phyloP scores from a whole-genome alignment of 139 green algal species.

The Mesotaenium endlicherianum region DNA sequence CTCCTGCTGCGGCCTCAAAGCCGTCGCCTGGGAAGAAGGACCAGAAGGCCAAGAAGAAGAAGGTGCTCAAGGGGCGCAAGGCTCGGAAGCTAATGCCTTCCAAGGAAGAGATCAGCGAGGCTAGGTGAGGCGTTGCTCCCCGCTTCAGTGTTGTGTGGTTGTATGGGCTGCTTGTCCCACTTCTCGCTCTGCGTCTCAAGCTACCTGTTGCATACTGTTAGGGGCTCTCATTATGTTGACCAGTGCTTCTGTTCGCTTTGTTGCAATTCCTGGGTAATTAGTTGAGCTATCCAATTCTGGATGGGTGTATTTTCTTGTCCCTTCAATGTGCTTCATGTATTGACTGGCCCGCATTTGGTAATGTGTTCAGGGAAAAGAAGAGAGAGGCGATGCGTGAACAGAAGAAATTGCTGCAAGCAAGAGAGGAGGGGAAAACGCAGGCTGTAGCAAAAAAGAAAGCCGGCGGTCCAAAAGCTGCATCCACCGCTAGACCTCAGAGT shows the following conservation, averaged over 20 bases:
- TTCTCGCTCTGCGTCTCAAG: not conserved
- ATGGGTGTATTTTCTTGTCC: not conserved
- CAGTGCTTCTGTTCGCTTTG: not conserved
- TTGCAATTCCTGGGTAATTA: not conserved
- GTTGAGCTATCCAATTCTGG: too few species aligned
- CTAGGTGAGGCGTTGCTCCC: not conserved
- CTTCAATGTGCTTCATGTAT: not conserved
- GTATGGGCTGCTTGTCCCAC: not conserved
- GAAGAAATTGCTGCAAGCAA: not conserved
- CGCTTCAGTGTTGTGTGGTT: too few species aligned
- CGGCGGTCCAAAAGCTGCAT: too few species aligned
- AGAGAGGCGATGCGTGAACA: not conserved
- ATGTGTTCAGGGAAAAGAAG: not conserved
- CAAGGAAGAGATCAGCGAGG: not conserved
- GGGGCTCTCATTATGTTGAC: not conserved
- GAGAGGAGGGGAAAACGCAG: not conserved
- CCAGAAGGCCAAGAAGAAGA: not conserved
- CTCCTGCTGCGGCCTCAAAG: not conserved
- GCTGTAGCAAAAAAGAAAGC: not conserved
- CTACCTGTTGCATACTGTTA: not conserved
- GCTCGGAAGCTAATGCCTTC: slow-evolving; percentile 15
- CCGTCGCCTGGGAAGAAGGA: not conserved
- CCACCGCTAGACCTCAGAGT: too few species aligned
- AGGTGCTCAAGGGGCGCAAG: slow-evolving; percentile 30
- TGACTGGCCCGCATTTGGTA: not conserved